Percentiles rank a stretch among this genome's conserved stretches.
Conservation (phyloP, 805 yeast genomes). For the Blastobotrys americana region DNA sequence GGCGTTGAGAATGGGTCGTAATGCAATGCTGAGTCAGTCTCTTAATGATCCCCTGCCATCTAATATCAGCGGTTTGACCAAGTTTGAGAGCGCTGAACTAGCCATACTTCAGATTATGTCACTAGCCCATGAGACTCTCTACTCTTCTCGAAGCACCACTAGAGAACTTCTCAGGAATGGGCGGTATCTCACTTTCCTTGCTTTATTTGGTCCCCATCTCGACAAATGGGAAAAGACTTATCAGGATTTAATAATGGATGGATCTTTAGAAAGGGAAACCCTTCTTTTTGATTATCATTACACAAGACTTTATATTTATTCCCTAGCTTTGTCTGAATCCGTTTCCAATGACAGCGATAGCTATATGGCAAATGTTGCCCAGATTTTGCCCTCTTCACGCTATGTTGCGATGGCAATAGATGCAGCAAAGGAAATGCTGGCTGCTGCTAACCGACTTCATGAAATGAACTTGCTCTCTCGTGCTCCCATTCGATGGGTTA, state of each 20-base stretch:
- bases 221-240: slow-evolving; percentile 72
- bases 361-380: slow-evolving; percentile 48
- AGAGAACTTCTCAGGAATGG: slow-evolving; percentile 29
- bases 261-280: slow-evolving; percentile 56
- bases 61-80: slow-evolving; percentile 44
- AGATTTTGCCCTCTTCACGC: slow-evolving; percentile 57
- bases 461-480: slow-evolving; percentile 50
- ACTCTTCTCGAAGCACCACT: slow-evolving; percentile 41
- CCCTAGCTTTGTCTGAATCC: slow-evolving; percentile 53
- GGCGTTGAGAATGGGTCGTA: slow-evolving; percentile 71
- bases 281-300: slow-evolving; percentile 78
- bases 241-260: slow-evolving; percentile 39
- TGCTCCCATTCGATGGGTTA: slow-evolving; percentile 92
- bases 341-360: slow-evolving; percentile 18
- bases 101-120: slow-evolving; percentile 74
- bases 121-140: slow-evolving; percentile 75
- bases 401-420: slow-evolving; percentile 75
- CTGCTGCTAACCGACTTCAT: slow-evolving; percentile 64
- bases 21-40: slow-evolving; percentile 70
- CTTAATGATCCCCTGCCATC: slow-evolving; percentile 44
- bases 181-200: slow-evolving; percentile 56
- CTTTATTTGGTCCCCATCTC: slow-evolving; percentile 66
- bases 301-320: slow-evolving; percentile 74
- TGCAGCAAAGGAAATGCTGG: slow-evolving; percentile 74
- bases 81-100: slow-evolving; percentile 64